Percentiles rank a stretch among this genome's conserved stretches.
Evolutionary conservation across 164 flowering plant genomes (phyloP).

Genomic region (Tetracentron sinense): DNA sequence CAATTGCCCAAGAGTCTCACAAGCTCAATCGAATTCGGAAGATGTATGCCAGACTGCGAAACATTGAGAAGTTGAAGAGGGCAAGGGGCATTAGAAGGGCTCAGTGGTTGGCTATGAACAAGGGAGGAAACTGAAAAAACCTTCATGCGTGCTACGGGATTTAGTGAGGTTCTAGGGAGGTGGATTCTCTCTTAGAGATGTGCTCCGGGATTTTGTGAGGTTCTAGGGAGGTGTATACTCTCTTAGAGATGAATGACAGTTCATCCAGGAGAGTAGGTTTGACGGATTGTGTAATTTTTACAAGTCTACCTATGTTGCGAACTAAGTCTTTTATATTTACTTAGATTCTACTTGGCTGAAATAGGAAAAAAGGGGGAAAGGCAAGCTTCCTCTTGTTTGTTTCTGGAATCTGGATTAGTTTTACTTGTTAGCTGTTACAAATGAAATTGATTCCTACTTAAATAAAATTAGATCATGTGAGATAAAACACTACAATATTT

Average conservation of each 20-base stretch:
- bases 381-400: too few relatives aligned
- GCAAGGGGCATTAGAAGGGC: conserved; percentile 35
- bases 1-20: conserved; percentile 54
- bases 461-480: too few relatives aligned
- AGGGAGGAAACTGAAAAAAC: conserved; percentile 23
- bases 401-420: too few relatives aligned
- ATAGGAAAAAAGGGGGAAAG: too few relatives aligned
- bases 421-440: too few relatives aligned
- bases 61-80: conserved; percentile 35
- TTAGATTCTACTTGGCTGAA: too few relatives aligned
- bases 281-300: background rate
- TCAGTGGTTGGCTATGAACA: conserved; percentile 25
- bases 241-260: conserved; percentile 25
- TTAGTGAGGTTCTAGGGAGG: background rate
- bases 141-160: too few relatives aligned
- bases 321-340: too few relatives aligned
- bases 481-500: too few relatives aligned
- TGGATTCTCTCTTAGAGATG: conserved; percentile 20
- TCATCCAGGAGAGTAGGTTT: conserved; percentile 27
- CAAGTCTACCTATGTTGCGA: background rate
- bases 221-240: background rate
- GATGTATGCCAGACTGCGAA: conserved; percentile 39
- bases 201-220: too few relatives aligned
- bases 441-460: too few relatives aligned
- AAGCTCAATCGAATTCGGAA: conserved; percentile 40